A percentile compares a stretch with the other conserved stretches of the same genome.
phyloP scores from a whole-genome alignment of 768 basidiomycete species.

The Astraeus odoratus region DNA sequence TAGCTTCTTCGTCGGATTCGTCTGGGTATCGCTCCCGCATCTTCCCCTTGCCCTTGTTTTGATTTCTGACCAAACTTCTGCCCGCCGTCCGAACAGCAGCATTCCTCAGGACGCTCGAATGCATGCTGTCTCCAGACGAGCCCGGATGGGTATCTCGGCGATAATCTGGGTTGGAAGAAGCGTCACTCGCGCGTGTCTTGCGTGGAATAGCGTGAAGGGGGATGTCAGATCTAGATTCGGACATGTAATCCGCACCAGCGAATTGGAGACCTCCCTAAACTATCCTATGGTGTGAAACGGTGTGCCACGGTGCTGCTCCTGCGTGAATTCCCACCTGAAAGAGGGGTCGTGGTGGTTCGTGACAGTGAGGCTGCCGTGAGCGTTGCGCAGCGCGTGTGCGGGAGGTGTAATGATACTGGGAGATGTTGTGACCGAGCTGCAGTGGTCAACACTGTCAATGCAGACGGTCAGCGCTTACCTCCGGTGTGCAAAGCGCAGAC shows the following conservation, averaged over 20 bases:
- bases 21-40: conserved; percentile 53
- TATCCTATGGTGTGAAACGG: not conserved
- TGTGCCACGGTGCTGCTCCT: not conserved
- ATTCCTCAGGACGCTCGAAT: conserved; percentile 25
- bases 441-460: too few relatives aligned
- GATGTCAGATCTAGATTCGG: conserved; percentile 58
- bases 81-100: conserved; percentile 24
- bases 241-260: conserved; percentile 15
- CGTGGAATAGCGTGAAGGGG: conserved; percentile 57
- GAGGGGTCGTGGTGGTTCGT: too few relatives aligned
- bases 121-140: conserved; percentile 19
- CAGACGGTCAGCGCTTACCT: too few relatives aligned
- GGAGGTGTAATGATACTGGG: too few relatives aligned
- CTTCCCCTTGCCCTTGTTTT: conserved; percentile 32
- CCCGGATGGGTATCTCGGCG: conserved; percentile 1
- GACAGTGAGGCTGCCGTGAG: too few relatives aligned
- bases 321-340: too few relatives aligned
- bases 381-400: not conserved
- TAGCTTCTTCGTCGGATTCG: conserved; percentile 57
- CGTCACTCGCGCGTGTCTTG: conserved; percentile 39
- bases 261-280: not conserved
- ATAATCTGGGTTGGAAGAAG: conserved; percentile 30
- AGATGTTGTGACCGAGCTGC: too few relatives aligned
- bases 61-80: conserved; percentile 11
- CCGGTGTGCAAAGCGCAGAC: too few relatives aligned